Conservation (phyloP, 108 stramenopile genomes). For the Pseudonitzschia multiseries region DNA sequence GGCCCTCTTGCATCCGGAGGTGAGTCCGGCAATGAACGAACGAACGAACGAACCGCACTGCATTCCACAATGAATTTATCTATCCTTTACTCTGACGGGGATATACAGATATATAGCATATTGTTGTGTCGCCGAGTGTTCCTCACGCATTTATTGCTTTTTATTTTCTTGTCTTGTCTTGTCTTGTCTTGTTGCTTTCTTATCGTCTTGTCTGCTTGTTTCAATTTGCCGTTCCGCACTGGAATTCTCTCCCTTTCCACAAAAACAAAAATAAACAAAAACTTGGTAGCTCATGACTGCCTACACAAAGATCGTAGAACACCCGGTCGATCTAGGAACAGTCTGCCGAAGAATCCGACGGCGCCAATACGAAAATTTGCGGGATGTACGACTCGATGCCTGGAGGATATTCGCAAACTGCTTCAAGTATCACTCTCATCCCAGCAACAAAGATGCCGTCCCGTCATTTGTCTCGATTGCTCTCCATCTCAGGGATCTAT, state of each 20-base stretch:
- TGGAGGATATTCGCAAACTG: slow-evolving; percentile 91
- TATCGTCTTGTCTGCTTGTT: too few relatives aligned
- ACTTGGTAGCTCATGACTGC: slow-evolving; percentile 53
- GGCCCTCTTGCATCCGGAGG: slow-evolving; percentile 83
- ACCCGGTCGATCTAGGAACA: slow-evolving; percentile 79
- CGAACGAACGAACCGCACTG: not conserved
- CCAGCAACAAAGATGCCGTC: slow-evolving; percentile 74
- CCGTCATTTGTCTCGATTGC: slow-evolving; percentile 84
- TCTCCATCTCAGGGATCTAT: slow-evolving; percentile 80
- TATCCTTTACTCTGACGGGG: too few relatives aligned
- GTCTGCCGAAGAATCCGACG: slow-evolving; percentile 80
- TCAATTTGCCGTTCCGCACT: too few relatives aligned
- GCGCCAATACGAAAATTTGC: slow-evolving; percentile 63
- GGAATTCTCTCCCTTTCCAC: too few relatives aligned
- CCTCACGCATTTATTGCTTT: not conserved
- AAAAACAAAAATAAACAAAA: too few relatives aligned
- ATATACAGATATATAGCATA: too few relatives aligned
- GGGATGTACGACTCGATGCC: slow-evolving; percentile 77
- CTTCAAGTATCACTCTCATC: slow-evolving; percentile 83
- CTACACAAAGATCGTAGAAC: slow-evolving; percentile 82
- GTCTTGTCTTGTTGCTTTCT: too few relatives aligned
- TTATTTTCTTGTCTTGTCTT: not conserved
- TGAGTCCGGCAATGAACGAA: too few relatives aligned
- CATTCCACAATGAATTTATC: too few relatives aligned
- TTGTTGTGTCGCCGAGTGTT: not conserved